phyloP scores from a whole-genome alignment of 371 early-diverging fungal genomes.

The Syncephalastrum contaminatum region DNA sequence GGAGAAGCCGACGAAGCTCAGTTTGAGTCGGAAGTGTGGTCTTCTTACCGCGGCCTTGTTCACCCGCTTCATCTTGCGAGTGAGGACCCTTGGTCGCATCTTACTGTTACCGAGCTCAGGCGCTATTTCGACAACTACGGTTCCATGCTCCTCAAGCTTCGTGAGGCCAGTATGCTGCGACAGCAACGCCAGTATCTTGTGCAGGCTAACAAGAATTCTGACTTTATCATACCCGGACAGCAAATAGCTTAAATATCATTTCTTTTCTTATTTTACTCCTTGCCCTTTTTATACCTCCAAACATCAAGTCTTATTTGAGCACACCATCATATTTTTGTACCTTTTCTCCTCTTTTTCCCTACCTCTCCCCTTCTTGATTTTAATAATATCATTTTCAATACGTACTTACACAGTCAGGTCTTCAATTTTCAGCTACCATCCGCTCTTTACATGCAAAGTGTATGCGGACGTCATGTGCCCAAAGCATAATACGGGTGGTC shows the following conservation, averaged over 20 bases:
- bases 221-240: no score
- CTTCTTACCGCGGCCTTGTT: conserved; percentile 31
- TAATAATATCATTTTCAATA: neutral
- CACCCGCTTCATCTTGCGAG: conserved; percentile 31
- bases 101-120: conserved; percentile 31
- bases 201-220: conserved; percentile 14
- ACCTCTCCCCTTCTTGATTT: neutral
- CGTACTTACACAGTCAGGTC: no score
- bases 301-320: no score
- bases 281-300: no score
- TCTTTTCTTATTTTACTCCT: no score
- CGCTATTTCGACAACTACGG: conserved; percentile 45
- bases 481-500: no score
- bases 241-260: no score
- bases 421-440: no score
- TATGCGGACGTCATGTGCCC: no score
- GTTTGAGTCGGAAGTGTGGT: conserved; percentile 36
- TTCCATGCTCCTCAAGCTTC: conserved; percentile 40
- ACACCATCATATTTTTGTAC: no score
- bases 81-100: conserved; percentile 20
- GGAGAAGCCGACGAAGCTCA: conserved; percentile 6
- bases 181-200: conserved; percentile 34
- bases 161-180: conserved; percentile 33
- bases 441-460: no score
- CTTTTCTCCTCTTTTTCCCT: neutral